Evolutionary conservation across 139 green algal species (phyloP).

Genomic region (Chlamydomonas applanata): DNA sequence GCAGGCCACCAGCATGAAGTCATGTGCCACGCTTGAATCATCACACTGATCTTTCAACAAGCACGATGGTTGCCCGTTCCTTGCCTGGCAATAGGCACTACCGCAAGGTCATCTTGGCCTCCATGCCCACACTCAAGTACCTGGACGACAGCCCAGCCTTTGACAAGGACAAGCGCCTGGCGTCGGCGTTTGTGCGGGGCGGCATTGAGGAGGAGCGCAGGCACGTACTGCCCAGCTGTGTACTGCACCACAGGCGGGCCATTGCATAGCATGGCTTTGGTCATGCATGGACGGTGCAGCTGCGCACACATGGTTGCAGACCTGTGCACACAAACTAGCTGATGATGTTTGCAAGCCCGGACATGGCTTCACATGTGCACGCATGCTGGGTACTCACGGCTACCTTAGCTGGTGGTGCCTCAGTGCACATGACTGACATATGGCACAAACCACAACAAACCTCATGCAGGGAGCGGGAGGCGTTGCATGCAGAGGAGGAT

Average conservation of each 20-base stretch:
- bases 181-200: slow-evolving; percentile 52
- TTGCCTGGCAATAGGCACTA: slow-evolving; percentile 74
- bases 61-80: no score
- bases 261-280: not conserved
- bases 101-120: slow-evolving; percentile 61
- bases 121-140: slow-evolving; percentile 67
- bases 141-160: slow-evolving; percentile 67
- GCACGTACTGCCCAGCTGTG: slow-evolving; percentile 6
- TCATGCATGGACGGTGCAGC: not conserved
- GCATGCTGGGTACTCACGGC: no score
- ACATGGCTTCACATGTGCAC: not conserved
- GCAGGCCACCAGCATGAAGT: no score
- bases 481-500: slow-evolving; percentile 43
- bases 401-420: no score
- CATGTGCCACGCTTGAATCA: no score
- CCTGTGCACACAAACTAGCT: no score
- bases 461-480: slow-evolving; percentile 6
- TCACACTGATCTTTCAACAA: no score
- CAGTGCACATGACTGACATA: no score
- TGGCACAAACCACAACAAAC: no score
- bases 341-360: no score
- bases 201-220: slow-evolving; percentile 42
- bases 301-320: no score
- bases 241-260: not conserved
- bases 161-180: slow-evolving; percentile 60